Conservation (phyloP, 192 early-diverging fungal species). For the Coemansia sp. region DNA sequence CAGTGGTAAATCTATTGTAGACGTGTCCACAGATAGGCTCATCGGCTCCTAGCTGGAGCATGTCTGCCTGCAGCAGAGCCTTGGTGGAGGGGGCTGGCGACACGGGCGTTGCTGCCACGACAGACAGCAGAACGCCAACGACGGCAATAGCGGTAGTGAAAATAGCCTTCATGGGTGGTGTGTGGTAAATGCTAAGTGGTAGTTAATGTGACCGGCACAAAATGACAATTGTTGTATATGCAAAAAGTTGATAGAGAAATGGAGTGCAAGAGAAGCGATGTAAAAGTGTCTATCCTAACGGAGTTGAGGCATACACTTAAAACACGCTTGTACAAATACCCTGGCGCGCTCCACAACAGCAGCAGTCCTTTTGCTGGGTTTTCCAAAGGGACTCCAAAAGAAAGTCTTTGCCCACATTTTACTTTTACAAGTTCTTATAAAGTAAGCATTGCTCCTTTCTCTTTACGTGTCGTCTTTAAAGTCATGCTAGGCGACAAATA, state of each 20-base stretch:
- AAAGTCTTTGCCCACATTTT: not conserved
- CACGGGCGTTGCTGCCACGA: not conserved
- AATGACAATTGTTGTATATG: not conserved
- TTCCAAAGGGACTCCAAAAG: not conserved
- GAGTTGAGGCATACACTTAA: not conserved
- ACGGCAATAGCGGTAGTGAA: not conserved
- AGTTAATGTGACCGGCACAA: conserved; percentile 14
- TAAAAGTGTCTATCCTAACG: not conserved
- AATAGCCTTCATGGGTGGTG: conserved; percentile 4
- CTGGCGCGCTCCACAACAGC: too few relatives aligned
- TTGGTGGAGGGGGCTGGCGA: not conserved
- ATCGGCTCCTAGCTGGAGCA: conserved; percentile 3
- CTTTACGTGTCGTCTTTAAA: not conserved
- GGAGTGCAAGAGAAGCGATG: not conserved
- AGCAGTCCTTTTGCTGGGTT: not conserved
- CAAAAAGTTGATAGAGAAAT: not conserved
- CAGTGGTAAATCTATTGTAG: not conserved
- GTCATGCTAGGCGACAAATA: not conserved
- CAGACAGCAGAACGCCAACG: not conserved
- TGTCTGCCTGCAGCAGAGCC: not conserved
- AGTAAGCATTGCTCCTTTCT: not conserved
- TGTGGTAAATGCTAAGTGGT: not conserved
- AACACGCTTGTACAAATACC: not conserved
- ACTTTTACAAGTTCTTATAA: not conserved
- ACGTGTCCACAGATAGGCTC: not conserved